Conservation (phyloP, 2,329 filamentous ascomycete genomes). For the Hypoxylon sp. region DNA sequence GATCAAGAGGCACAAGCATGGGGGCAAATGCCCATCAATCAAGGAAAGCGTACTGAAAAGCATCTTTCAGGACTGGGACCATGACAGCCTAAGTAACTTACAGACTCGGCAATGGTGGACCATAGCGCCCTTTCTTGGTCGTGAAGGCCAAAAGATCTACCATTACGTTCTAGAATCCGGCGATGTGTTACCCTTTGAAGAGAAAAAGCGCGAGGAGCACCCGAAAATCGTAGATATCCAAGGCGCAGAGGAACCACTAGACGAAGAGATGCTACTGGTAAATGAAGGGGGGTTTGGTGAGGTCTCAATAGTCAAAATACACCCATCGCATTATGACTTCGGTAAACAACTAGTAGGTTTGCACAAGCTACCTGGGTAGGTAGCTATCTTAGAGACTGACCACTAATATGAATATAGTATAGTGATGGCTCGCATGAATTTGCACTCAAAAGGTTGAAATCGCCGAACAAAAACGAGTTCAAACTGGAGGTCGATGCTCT, state of each 20-base stretch:
- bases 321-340: conserved; percentile 23
- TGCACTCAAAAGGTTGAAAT: conserved; percentile 31
- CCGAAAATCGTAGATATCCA: background rate
- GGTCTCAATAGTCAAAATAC: conserved; percentile 28
- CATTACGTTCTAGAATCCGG: conserved; percentile 27
- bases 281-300: conserved; percentile 26
- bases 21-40: background rate
- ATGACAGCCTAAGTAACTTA: conserved; percentile 3
- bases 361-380: too few relatives aligned
- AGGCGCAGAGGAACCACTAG: background rate
- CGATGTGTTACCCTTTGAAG: conserved; percentile 20
- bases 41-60: background rate
- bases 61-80: conserved; percentile 18
- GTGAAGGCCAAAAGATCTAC: conserved; percentile 4
- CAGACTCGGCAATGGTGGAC: conserved; percentile 28
- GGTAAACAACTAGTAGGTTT: conserved; percentile 10
- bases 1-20: background rate
- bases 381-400: background rate
- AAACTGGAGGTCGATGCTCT: conserved; percentile 29
- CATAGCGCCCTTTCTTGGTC: conserved; percentile 26
- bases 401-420: conserved; percentile 12
- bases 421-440: conserved; percentile 20
- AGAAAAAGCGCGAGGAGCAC: background rate
- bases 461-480: conserved; percentile 15
- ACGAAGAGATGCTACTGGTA: conserved; percentile 5